These are phyloP conservation scores for Purshia tridentata DNA, from an alignment of 306 rosid genomes.

Conservation along the genomic window DNA sequence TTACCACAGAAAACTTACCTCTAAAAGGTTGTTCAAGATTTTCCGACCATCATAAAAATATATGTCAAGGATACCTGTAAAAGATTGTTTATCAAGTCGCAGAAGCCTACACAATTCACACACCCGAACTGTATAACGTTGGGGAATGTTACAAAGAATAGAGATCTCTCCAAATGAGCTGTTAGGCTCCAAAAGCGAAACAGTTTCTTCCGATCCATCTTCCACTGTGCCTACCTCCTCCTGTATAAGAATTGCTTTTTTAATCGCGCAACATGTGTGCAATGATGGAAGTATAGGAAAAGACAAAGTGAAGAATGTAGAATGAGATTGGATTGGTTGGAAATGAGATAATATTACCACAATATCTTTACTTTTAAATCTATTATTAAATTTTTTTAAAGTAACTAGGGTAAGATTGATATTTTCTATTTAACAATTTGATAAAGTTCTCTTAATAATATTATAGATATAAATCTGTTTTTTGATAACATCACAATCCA, in stretches of 20 bases:
- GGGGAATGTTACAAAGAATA: conserved; percentile 94
- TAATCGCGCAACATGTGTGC: background rate
- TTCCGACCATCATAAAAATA: conserved; percentile 85
- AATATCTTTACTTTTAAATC: background rate
- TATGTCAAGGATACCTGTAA: conserved; percentile 79
- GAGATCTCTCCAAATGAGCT: conserved; percentile 86
- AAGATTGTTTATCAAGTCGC: conserved; percentile 89
- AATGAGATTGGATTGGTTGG: background rate
- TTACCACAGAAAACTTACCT: conserved; percentile 48
- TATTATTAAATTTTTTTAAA: background rate
- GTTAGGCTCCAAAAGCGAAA: conserved; percentile 50
- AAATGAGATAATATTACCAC: background rate
- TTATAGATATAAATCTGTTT: background rate
- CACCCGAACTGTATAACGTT: conserved; percentile 85
- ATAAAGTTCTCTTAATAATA: background rate
- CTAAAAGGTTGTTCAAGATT: conserved; percentile 85
- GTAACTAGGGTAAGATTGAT: background rate
- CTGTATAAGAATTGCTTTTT: conserved; percentile 39
- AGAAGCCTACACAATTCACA: conserved; percentile 83
- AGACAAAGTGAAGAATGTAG: background rate
- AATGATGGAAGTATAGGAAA: background rate
- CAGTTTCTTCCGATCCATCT: conserved; percentile 74
- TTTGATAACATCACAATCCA: background rate
- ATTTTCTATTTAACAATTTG: background rate
- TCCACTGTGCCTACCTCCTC: conserved; percentile 71